These are phyloP conservation scores for Alternaria longipes DNA, from an alignment of 2,329 filamentous ascomycete species.

Conservation along the genomic window DNA sequence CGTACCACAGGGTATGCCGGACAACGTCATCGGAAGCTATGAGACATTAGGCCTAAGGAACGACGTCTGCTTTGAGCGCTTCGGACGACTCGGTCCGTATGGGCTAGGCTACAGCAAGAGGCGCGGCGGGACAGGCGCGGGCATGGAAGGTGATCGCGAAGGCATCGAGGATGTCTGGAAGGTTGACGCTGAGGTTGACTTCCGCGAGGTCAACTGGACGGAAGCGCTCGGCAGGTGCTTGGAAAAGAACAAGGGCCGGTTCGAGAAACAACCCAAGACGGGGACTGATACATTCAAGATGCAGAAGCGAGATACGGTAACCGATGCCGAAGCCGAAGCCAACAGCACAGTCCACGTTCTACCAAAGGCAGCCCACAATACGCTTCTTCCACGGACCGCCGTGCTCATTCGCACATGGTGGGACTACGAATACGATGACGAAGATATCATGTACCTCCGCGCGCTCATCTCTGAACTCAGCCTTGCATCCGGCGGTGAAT, in stretches of 20 bases:
- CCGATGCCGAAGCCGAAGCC: neutral
- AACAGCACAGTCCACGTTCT: conserved; percentile 30
- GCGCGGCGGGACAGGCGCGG: conserved; percentile 83
- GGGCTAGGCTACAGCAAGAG: conserved; percentile 84
- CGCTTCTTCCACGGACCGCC: conserved; percentile 69
- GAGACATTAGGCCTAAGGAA: conserved; percentile 79
- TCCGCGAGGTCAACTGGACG: conserved; percentile 78
- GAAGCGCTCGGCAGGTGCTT: conserved; percentile 79
- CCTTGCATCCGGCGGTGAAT: conserved; percentile 81
- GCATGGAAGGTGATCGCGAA: conserved; percentile 82
- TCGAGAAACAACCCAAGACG: conserved; percentile 56
- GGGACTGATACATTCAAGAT: conserved; percentile 54
- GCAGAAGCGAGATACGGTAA: conserved; percentile 34
- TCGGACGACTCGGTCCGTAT: conserved; percentile 87
- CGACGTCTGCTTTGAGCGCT: conserved; percentile 92
- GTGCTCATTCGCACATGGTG: conserved; percentile 85
- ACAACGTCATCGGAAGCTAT: conserved; percentile 87
- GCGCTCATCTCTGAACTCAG: conserved; percentile 82
- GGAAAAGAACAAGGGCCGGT: conserved; percentile 74
- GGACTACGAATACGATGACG: conserved; percentile 78
- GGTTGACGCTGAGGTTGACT: conserved; percentile 76
- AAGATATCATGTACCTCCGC: conserved; percentile 83
- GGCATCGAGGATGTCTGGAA: conserved; percentile 84
- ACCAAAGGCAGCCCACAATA: conserved; percentile 42
- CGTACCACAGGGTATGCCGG: conserved; percentile 83